Conservation (phyloP, 73 alveolate species). For the Tetrahymena elliotti region DNA sequence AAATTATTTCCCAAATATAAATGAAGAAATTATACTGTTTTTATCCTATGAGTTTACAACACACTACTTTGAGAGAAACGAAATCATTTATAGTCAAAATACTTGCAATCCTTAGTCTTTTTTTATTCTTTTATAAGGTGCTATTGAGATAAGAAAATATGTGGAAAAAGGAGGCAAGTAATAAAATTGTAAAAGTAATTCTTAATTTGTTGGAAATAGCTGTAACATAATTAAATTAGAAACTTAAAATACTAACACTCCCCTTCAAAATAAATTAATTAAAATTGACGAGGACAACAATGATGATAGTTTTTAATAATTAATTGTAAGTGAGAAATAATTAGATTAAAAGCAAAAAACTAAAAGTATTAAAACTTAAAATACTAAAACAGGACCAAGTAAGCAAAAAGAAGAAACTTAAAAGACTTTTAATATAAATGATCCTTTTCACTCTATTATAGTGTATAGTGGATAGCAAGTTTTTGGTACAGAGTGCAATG, state of each 20-base stretch:
- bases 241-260: not conserved
- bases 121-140: not conserved
- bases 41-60: not conserved
- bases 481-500: not conserved
- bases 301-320: not conserved
- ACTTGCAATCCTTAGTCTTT: not conserved
- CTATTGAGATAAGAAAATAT: not conserved
- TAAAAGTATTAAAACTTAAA: not conserved
- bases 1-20: not conserved
- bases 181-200: not conserved
- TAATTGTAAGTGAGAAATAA: not conserved
- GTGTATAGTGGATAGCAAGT: not conserved
- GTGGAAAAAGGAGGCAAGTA: not conserved
- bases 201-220: not conserved
- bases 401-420: not conserved
- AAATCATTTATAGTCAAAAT: not conserved
- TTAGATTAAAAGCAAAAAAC: not conserved
- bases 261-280: not conserved
- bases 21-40: not conserved
- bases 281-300: not conserved
- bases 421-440: not conserved
- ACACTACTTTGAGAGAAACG: not conserved
- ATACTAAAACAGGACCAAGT: not conserved
- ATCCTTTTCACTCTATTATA: not conserved
- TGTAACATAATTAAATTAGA: not conserved